Conservation (phyloP, 768 basidiomycete genomes). For the Auriscalpium microsporum region DNA sequence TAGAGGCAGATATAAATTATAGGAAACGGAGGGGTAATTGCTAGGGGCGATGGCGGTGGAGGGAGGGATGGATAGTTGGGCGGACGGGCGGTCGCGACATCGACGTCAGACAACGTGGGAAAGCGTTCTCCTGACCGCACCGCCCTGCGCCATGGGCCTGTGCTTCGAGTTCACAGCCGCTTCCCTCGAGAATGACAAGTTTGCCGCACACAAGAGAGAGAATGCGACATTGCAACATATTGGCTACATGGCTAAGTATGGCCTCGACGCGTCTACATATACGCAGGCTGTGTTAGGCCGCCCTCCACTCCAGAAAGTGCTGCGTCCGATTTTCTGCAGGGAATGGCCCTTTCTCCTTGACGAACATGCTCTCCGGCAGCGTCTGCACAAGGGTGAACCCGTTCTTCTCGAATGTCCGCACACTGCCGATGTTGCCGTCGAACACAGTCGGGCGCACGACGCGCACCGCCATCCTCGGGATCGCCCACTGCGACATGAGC, state of each 20-base stretch:
- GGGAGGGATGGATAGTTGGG: too few relatives aligned
- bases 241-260: too few relatives aligned
- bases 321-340: conserved; percentile 11
- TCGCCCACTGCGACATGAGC: conserved; percentile 49
- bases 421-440: conserved; percentile 49
- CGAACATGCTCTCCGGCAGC: conserved; percentile 29
- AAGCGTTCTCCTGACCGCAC: too few relatives aligned
- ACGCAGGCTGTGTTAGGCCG: not conserved
- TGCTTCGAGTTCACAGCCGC: too few relatives aligned
- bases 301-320: conserved; percentile 18
- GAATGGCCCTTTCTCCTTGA: conserved; percentile 29
- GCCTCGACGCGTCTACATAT: too few relatives aligned
- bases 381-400: conserved; percentile 39
- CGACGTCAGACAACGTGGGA: too few relatives aligned
- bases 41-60: too few relatives aligned
- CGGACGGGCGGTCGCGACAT: too few relatives aligned
- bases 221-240: too few relatives aligned
- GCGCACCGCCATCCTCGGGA: conserved; percentile 55
- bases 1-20: not conserved
- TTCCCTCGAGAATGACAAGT: too few relatives aligned
- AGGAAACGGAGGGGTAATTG: not conserved
- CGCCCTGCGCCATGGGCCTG: too few relatives aligned
- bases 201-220: too few relatives aligned
- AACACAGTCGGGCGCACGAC: conserved; percentile 37
- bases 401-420: conserved; percentile 59